Conservation (phyloP, 78 protist genomes). For the Bigelowiella natans region DNA sequence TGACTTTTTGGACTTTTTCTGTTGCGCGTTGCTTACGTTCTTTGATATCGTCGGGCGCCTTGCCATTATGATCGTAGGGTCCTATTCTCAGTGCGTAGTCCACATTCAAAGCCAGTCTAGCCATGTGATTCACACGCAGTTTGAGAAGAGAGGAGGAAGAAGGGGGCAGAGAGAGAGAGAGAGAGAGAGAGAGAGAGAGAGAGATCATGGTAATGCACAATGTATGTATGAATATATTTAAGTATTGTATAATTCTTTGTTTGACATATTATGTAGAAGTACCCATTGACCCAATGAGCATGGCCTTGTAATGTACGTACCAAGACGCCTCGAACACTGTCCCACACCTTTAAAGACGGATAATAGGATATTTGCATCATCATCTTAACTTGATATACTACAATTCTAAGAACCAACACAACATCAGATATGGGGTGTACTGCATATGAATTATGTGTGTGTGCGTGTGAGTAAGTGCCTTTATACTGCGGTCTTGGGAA, state of each 20-base stretch:
- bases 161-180: neutral
- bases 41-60: neutral
- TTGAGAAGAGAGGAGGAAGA: neutral
- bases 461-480: slow-evolving; percentile 18
- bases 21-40: neutral
- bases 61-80: slow-evolving; percentile 18
- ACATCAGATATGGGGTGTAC: neutral
- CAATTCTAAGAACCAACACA: no score
- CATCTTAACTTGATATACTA: no score
- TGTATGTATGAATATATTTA: no score
- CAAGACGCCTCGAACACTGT: slow-evolving; percentile 36
- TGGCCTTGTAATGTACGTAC: slow-evolving; percentile 71
- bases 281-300: slow-evolving; percentile 92
- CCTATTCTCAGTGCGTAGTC: slow-evolving; percentile 80
- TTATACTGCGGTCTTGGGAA: slow-evolving; percentile 77
- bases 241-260: no score
- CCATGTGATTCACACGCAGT: neutral
- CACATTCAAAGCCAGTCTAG: slow-evolving; percentile 61
- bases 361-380: no score
- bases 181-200: neutral
- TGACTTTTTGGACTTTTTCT: neutral
- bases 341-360: neutral
- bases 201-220: neutral
- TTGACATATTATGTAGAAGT: neutral
- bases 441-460: neutral